Conservation (phyloP, 1,284 basidiomycete species). For the Ceratobasidium sp. region DNA sequence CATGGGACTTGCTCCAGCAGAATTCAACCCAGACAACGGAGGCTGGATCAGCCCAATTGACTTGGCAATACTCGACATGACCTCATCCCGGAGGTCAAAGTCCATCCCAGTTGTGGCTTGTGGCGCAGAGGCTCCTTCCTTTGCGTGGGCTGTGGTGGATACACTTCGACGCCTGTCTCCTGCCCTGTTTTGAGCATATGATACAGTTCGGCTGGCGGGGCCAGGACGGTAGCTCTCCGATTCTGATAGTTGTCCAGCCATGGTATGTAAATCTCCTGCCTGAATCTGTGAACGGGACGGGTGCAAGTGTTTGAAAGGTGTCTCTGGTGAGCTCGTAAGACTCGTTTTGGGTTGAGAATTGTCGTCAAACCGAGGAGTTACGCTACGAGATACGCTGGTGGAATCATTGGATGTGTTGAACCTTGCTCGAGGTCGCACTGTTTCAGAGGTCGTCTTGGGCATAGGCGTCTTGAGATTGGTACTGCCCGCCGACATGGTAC, state of each 20-base stretch:
- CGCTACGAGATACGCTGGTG: background rate
- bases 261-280: constrained; percentile 64
- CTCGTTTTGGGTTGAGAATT: background rate
- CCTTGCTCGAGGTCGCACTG: background rate
- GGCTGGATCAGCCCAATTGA: constrained; percentile 96
- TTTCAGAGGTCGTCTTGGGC: background rate
- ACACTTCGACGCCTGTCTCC: constrained; percentile 35
- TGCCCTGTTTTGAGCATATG: constrained; percentile 1
- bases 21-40: constrained; percentile 53
- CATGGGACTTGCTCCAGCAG: constrained; percentile 5
- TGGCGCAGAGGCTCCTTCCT: constrained; percentile 28
- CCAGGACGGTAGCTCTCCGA: constrained; percentile 18
- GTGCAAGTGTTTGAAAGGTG: constrained; percentile 42
- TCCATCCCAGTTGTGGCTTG: constrained; percentile 55
- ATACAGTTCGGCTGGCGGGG: constrained; percentile 23
- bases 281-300: constrained; percentile 62
- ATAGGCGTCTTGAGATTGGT: constrained; percentile 10
- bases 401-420: background rate
- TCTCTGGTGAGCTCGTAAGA: background rate
- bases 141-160: constrained; percentile 4
- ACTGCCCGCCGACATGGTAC: constrained; percentile 18
- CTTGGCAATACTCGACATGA: constrained; percentile 97
- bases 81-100: constrained; percentile 91
- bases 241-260: constrained; percentile 48
- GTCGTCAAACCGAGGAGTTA: background rate